These are phyloP conservation scores for Aegilops umbellulata DNA, from an alignment of 176 grass and related monocot genomes.

Conservation along the genomic window DNA sequence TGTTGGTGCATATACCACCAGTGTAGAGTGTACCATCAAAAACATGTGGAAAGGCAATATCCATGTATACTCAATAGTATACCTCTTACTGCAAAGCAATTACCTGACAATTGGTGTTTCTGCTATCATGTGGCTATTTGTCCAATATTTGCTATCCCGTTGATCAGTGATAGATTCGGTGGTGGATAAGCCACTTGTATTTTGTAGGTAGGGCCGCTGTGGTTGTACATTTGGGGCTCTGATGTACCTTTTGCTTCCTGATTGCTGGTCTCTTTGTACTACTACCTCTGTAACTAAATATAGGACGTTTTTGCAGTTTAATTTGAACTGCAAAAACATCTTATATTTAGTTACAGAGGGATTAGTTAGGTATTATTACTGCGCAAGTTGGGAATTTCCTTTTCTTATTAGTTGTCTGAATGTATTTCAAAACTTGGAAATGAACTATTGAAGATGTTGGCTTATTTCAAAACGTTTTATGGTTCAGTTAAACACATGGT, in stretches of 20 bases:
- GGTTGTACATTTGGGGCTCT: background rate
- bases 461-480: background rate
- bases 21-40: background rate
- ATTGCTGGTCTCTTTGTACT: background rate
- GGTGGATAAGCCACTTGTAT: conserved; percentile 15
- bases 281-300: too few species aligned
- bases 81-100: background rate
- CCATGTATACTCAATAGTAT: background rate
- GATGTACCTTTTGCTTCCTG: background rate
- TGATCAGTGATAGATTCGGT: background rate
- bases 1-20: background rate
- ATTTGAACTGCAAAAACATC: too few species aligned
- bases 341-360: too few species aligned
- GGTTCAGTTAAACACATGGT: background rate
- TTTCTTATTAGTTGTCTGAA: background rate
- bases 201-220: background rate
- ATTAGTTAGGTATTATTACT: background rate
- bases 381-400: background rate
- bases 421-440: conserved; percentile 1
- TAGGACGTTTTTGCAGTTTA: too few species aligned
- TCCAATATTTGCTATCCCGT: background rate
- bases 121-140: background rate
- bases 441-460: conserved; percentile 12
- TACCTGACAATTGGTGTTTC: background rate
- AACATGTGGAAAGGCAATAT: conserved; percentile 10